Base-by-base conservation (phyloP, 108 stramenopile genomes). In the Stephanodiscus minutulus region DNA sequence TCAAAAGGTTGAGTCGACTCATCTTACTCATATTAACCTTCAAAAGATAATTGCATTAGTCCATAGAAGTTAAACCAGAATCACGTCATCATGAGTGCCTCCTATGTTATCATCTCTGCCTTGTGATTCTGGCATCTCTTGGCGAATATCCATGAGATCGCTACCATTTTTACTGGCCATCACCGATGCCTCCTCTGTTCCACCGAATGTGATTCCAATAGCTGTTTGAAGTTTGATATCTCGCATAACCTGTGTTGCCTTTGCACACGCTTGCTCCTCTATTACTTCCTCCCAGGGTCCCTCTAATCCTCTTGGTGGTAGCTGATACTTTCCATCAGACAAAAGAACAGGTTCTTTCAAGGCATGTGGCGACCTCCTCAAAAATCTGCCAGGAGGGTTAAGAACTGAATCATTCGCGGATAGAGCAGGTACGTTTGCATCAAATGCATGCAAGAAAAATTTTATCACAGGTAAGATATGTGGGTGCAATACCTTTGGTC, bases 181-280 rank as follows among this genome's bases (percentile, higher is more conserved):
- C 20, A 24, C 50, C 2, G 7, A 7, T 24, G 24, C 50, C 6
- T 52, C 22, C 18, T 52, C n/a, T 7, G 2, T 24, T 52, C 36
- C 35, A 2, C 2, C 57, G 35, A 29, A 36, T 37, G 35, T 12
- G 15, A 1, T 58, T 29, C 36, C 57, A n/a, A 17, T 33, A 58
- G 33, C 20, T 52, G 20, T 52, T 20, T 12, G 18, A 24, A 36
- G 35, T 36, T 82, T 57, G 82, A 82, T 28, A 62, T 91, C 91
- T 49, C 91, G 24, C 90, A 91, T 83, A 10, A 87, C 88, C 74
- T 91, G 91, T 64, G 83, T 81, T 13, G 88, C 87, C 82, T 91
- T 91, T 36, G 87, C 80, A 67, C 83, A 81, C 10, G 88, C 82
- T 46, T 83, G 86, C 20, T 89, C 88, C 25, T 83, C 74, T 17